These are phyloP conservation scores for Cynara cardunculus DNA, from an alignment of 129 eudicot genomes.

Conservation along the genomic window DNA sequence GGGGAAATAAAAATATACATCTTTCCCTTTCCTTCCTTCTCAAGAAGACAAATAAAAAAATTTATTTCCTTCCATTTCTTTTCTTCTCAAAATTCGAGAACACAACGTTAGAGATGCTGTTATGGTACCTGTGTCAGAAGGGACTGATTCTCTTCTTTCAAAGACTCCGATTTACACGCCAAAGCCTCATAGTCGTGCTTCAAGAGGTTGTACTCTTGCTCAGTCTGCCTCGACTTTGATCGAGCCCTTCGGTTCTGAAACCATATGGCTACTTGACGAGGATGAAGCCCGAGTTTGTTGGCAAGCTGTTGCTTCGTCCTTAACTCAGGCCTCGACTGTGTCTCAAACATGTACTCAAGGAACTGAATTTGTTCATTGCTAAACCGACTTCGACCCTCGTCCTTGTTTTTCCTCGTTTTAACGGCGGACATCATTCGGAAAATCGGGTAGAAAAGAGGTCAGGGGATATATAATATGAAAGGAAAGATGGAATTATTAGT, in stretches of 20 bases:
- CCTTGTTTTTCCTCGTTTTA: slow-evolving; percentile 11
- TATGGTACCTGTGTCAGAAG: slow-evolving; percentile 42
- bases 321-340: slow-evolving; percentile 54
- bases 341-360: slow-evolving; percentile 50
- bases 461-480: not conserved
- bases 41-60: no score
- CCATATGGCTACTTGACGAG: slow-evolving; percentile 73
- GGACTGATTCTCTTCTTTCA: slow-evolving; percentile 50
- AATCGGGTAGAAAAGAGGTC: not conserved
- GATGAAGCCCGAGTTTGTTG: slow-evolving; percentile 51
- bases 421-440: not conserved
- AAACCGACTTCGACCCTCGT: slow-evolving; percentile 40
- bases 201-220: slow-evolving; percentile 40
- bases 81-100: no score
- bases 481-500: not conserved
- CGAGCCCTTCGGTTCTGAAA: slow-evolving; percentile 66
- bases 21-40: no score
- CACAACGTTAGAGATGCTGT: not conserved
- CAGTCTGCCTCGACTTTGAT: slow-evolving; percentile 50
- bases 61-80: no score
- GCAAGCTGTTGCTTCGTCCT: slow-evolving; percentile 61
- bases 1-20: no score
- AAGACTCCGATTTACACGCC: slow-evolving; percentile 35
- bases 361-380: slow-evolving; percentile 53
- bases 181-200: slow-evolving; percentile 36